Base-by-base conservation (phyloP, 192 early-diverging fungal genomes). In the Backusella psychrophila region DNA sequence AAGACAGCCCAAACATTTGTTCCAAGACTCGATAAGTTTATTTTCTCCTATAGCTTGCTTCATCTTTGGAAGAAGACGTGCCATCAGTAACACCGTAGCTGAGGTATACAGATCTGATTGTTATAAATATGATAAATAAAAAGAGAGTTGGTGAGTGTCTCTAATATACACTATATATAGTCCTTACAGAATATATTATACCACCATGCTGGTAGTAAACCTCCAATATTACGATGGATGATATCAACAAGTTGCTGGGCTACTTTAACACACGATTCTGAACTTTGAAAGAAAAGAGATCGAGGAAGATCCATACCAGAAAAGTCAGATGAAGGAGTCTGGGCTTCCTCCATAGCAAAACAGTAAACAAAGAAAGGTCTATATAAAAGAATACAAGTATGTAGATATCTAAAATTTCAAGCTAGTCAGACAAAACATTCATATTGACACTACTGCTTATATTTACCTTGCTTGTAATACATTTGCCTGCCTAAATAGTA, bases 321-420 rank as follows among this genome's bases (percentile, higher is more conserved):
- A 31, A 34, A 38, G 0, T 73, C 72, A 3, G 29, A 1, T 11
- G 72, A 19, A 46, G 12, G 49, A 29, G 72, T 59, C 17, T 73
- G 72, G 17, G 72, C 11, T 46, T 73, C 72, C 11, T 73, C 72
- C 41, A 46, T 52, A 46, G 72, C 72, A n/a, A 73, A 73, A 34
- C 41, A 73, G 19, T 73, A 52, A 19, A 73, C 72, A 73, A 73
- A 73, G 49, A 73, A 34, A 15, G 72, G 72, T 34, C 72, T 41
- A 31, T 73, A 73, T 21, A 73, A 49, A n/a, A 73, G 72, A n/a
- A 73, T 73, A 73, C 72, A 73, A 29, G 49, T 73, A 73, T 73
- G 72, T 19, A 73, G 72, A 49, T 73, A 73, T 34, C 72, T 73
- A 35, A 49, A 49, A 49, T n/a, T 73, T 1, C 23, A 31, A 26